Conservation (phyloP, 2,329 filamentous ascomycete species). For the Setomelanomma holmii region DNA sequence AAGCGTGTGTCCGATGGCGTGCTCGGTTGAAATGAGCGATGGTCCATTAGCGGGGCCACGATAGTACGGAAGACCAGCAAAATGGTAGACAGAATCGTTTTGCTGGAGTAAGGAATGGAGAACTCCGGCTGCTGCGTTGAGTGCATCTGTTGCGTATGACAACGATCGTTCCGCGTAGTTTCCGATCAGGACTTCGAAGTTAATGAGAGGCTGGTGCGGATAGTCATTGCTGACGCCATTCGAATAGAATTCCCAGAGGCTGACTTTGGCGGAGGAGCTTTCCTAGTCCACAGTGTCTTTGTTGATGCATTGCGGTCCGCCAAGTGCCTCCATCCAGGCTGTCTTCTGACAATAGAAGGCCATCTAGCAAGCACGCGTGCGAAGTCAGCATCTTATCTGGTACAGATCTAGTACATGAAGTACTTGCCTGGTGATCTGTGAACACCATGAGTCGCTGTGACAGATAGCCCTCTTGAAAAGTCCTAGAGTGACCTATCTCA, state of each 20-base stretch:
- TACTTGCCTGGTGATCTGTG: not conserved
- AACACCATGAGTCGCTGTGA: not conserved
- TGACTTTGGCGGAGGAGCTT: not conserved
- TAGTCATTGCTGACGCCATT: too few relatives aligned
- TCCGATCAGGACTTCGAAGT: too few relatives aligned
- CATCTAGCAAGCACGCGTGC: not conserved
- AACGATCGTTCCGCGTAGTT: not conserved
- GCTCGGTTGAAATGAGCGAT: too few relatives aligned
- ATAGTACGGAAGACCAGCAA: not conserved
- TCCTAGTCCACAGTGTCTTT: not conserved
- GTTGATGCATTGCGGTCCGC: not conserved
- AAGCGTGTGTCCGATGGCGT: too few relatives aligned
- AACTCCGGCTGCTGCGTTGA: not conserved
- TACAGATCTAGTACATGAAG: too few relatives aligned
- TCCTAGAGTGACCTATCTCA: not conserved
- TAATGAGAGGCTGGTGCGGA: too few relatives aligned
- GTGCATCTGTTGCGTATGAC: not conserved
- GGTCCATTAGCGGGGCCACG: too few relatives aligned
- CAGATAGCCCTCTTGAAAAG: not conserved
- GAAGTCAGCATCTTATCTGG: too few relatives aligned
- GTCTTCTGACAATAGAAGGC: not conserved
- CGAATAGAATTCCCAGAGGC: not conserved
- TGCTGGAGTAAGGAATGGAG: not conserved
- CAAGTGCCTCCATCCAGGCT: conserved; percentile 1
- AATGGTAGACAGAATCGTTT: not conserved